Evolutionary conservation across 192 early-diverging fungal species (phyloP).

Genomic region (Coemansia sp.): DNA sequence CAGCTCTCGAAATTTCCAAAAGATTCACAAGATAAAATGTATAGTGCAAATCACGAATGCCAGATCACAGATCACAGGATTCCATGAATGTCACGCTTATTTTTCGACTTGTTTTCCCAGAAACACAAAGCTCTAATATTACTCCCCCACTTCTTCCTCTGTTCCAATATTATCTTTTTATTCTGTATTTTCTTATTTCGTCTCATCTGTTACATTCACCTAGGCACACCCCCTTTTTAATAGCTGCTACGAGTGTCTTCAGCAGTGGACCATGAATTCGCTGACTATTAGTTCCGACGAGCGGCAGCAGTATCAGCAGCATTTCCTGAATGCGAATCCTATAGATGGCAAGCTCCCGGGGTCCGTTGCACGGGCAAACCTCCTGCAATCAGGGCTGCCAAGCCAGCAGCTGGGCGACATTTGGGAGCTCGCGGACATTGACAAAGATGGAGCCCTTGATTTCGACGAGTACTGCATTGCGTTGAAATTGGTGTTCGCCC

Average conservation of each 20-base stretch:
- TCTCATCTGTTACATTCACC: conserved; percentile 2
- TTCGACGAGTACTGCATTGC: conserved; percentile 85
- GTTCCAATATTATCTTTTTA: background rate
- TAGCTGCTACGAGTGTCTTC: background rate
- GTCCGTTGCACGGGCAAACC: conserved; percentile 38
- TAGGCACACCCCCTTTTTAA: background rate
- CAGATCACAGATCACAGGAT: background rate
- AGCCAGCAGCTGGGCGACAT: conserved; percentile 53
- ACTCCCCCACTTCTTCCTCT: background rate
- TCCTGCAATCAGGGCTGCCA: conserved; percentile 54
- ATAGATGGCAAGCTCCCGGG: conserved; percentile 51
- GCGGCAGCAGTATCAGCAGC: conserved; percentile 48
- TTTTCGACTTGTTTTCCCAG: background rate
- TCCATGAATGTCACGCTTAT: background rate
- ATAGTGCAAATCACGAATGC: background rate
- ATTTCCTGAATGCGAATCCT: conserved; percentile 42
- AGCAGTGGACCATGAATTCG: conserved; percentile 16
- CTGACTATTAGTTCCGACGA: conserved; percentile 38
- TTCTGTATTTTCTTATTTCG: conserved; percentile 7
- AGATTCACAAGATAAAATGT: background rate
- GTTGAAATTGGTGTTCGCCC: conserved; percentile 72
- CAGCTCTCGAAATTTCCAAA: background rate
- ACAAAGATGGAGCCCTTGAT: conserved; percentile 79
- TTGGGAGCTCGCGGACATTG: conserved; percentile 79
- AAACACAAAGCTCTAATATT: background rate